Conservation (phyloP, 345 rosid genomes). For the Acer campestre region DNA sequence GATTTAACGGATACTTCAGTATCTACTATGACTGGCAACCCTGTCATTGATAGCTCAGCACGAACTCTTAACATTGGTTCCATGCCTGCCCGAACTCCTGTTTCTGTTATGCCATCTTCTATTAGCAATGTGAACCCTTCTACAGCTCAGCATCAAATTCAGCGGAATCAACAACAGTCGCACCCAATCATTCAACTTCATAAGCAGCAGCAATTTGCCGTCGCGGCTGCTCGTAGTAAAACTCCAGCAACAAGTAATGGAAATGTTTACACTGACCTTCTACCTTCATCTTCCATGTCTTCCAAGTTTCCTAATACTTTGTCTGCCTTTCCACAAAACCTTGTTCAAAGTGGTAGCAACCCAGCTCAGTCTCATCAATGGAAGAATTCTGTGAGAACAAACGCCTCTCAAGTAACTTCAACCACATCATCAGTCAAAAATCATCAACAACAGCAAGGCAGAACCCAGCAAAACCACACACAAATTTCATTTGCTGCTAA, state of each 20-base stretch:
- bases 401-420: slow-evolving; percentile 58
- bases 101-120: slow-evolving; percentile 46
- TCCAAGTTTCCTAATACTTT: slow-evolving; percentile 60
- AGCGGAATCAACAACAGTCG: slow-evolving; percentile 53
- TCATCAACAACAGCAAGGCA: slow-evolving; percentile 69
- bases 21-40: slow-evolving; percentile 56
- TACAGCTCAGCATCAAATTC: slow-evolving; percentile 47
- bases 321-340: slow-evolving; percentile 66
- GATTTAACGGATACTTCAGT: slow-evolving; percentile 61
- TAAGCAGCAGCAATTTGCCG: slow-evolving; percentile 64
- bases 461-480: slow-evolving; percentile 61
- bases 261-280: slow-evolving; percentile 66
- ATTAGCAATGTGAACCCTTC: slow-evolving; percentile 35
- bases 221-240: slow-evolving; percentile 67
- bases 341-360: slow-evolving; percentile 64
- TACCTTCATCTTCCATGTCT: slow-evolving; percentile 52
- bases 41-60: slow-evolving; percentile 76
- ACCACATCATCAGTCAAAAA: slow-evolving; percentile 59
- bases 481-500: slow-evolving; percentile 82
- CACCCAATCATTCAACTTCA: slow-evolving; percentile 70
- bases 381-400: slow-evolving; percentile 71
- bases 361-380: slow-evolving; percentile 80
- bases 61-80: slow-evolving; percentile 63
- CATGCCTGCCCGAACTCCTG: slow-evolving; percentile 47
- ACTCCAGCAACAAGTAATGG: slow-evolving; percentile 59